A percentile compares a stretch with the other conserved stretches of the same genome.
Evolutionary conservation across 2,329 filamentous ascomycete species (phyloP).

Genomic region (Xylariaceae sp.): DNA sequence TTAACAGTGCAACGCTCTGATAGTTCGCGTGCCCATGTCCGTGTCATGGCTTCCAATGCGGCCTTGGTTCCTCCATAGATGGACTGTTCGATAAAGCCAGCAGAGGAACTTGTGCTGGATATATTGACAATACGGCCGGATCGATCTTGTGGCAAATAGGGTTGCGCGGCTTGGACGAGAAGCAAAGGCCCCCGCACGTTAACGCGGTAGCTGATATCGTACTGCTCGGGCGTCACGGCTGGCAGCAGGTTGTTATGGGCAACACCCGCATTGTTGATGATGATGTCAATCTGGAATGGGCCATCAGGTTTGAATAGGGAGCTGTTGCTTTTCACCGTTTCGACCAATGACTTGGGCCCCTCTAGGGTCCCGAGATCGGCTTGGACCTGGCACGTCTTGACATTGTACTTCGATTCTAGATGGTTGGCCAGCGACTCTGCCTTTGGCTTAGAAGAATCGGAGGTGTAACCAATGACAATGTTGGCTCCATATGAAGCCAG

Average conservation of each 20-base stretch:
- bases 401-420: constrained; percentile 51
- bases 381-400: constrained; percentile 59
- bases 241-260: constrained; percentile 59
- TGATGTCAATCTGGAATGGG: constrained; percentile 67
- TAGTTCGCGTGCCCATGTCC: constrained; percentile 54
- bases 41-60: constrained; percentile 54
- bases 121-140: constrained; percentile 52
- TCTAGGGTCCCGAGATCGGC: constrained; percentile 63
- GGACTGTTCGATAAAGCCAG: constrained; percentile 49
- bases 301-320: constrained; percentile 35
- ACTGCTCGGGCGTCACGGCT: constrained; percentile 57
- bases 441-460: constrained; percentile 32
- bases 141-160: constrained; percentile 64
- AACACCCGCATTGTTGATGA: constrained; percentile 81
- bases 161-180: constrained; percentile 65
- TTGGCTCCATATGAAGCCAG: constrained; percentile 66
- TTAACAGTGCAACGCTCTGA: constrained; percentile 50
- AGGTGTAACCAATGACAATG: constrained; percentile 65
- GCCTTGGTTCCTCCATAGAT: constrained; percentile 56
- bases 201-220: constrained; percentile 66
- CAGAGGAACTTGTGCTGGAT: constrained; percentile 48
- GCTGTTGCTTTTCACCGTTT: constrained; percentile 51
- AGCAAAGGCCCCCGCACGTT: constrained; percentile 80
- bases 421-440: constrained; percentile 58
- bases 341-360: constrained; percentile 55